These are phyloP conservation scores for Fusarium setosum DNA, from an alignment of 2,329 filamentous ascomycete species.

Conservation along the genomic window DNA sequence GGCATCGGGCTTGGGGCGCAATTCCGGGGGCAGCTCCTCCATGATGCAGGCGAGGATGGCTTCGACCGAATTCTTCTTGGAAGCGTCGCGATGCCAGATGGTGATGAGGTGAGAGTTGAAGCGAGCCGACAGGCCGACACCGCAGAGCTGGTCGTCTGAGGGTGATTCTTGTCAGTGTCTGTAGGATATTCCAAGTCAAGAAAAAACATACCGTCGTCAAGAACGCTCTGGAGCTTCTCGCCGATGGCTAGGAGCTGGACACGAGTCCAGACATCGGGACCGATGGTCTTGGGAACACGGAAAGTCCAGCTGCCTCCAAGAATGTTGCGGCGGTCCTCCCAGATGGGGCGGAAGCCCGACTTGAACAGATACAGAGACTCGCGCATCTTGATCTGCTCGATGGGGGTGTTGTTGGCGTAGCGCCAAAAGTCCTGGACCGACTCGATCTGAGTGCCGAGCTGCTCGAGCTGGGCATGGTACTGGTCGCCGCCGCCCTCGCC, in stretches of 20 bases:
- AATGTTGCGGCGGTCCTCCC: slow-evolving; percentile 89
- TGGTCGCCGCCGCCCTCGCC: slow-evolving; percentile 54
- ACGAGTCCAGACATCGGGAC: slow-evolving; percentile 82
- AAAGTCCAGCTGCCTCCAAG: slow-evolving; percentile 94
- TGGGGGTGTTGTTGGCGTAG: slow-evolving; percentile 84
- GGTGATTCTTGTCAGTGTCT: slow-evolving; percentile 14
- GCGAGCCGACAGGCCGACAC: slow-evolving; percentile 86
- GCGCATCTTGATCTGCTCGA: slow-evolving; percentile 79
- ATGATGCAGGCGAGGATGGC: slow-evolving; percentile 79
- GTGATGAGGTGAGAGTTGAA: slow-evolving; percentile 91
- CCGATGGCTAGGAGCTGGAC: slow-evolving; percentile 86
- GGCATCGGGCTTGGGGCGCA: slow-evolving; percentile 76
- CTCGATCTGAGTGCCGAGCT: slow-evolving; percentile 75
- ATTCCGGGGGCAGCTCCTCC: slow-evolving; percentile 76
- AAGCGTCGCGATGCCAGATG: slow-evolving; percentile 92
- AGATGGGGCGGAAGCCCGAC: slow-evolving; percentile 79
- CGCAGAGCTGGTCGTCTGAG: slow-evolving; percentile 86
- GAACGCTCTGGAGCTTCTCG: slow-evolving; percentile 79
- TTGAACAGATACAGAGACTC: slow-evolving; percentile 86
- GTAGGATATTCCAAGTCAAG: neutral
- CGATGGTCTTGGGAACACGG: slow-evolving; percentile 81
- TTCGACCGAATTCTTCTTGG: slow-evolving; percentile 82
- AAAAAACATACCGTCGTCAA: slow-evolving; percentile 71
- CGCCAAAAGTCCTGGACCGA: slow-evolving; percentile 88
- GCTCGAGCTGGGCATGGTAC: slow-evolving; percentile 68